Conservation (phyloP, 306 rosid species). For the Mimosa pudica region DNA sequence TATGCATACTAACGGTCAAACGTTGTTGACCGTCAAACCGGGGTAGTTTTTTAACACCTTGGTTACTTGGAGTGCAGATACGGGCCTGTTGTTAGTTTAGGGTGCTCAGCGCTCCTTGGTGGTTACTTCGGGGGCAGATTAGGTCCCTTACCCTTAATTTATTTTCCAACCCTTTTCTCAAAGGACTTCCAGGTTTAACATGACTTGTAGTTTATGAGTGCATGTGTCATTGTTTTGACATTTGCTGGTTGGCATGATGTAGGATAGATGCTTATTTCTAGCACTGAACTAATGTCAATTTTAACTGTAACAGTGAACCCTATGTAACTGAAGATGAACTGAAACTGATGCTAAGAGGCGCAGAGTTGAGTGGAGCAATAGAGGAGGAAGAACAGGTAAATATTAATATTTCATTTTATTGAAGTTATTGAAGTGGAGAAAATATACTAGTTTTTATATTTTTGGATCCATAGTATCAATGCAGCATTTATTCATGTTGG, state of each 20-base stretch:
- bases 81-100: too few species aligned
- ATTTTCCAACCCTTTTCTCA: not conserved
- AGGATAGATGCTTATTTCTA: constrained; percentile 5
- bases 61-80: too few species aligned
- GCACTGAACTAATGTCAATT: constrained; percentile 16
- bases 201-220: not conserved
- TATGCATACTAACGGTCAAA: too few species aligned
- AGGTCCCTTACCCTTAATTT: not conserved
- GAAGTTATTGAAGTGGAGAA: not conserved
- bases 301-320: constrained; percentile 71
- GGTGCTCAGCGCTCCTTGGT: too few species aligned
- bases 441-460: not conserved
- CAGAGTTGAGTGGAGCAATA: constrained; percentile 97
- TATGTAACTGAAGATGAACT: constrained; percentile 98
- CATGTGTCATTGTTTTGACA: constrained; percentile 1
- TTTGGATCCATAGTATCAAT: not conserved
- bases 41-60: too few species aligned
- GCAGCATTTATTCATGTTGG: not conserved
- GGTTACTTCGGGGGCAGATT: too few species aligned
- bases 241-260: constrained; percentile 2
- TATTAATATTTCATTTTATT: constrained; percentile 15
- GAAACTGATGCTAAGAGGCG: constrained; percentile 97
- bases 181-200: not conserved
- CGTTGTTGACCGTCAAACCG: too few species aligned
- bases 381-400: constrained; percentile 99